These are phyloP conservation scores for Trypethelium eluteriae DNA, from an alignment of 495 filamentous ascomycete species.

Conservation along the genomic window DNA sequence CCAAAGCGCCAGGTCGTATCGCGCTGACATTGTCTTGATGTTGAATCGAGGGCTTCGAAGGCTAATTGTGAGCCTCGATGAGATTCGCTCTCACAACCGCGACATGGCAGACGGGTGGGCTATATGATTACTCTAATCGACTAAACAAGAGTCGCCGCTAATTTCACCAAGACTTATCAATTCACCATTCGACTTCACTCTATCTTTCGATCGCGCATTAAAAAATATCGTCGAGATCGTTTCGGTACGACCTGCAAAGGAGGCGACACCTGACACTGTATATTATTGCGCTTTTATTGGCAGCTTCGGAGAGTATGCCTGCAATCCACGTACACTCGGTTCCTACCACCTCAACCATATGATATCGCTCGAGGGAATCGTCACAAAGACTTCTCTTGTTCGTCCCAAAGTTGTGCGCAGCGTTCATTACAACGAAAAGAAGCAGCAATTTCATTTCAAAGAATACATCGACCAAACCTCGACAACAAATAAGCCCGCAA, in stretches of 20 bases:
- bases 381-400: conserved; percentile 90
- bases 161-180: conserved; percentile 54
- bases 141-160: not conserved
- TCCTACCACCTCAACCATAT: conserved; percentile 87
- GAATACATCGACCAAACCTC: conserved; percentile 95
- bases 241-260: conserved; percentile 53
- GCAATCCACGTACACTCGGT: conserved; percentile 87
- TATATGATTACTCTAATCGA: not conserved
- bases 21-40: conserved; percentile 85
- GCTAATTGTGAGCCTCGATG: conserved; percentile 78
- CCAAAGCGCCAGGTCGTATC: conserved; percentile 60
- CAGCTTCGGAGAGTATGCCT: conserved; percentile 88
- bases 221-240: conserved; percentile 78
- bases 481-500: conserved; percentile 78
- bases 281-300: conserved; percentile 95
- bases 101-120: conserved; percentile 76
- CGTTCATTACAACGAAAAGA: conserved; percentile 86
- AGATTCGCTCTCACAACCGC: conserved; percentile 81
- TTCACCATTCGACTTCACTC: conserved; percentile 76
- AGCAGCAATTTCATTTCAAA: conserved; percentile 71
- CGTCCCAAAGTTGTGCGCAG: conserved; percentile 95
- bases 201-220: conserved; percentile 81
- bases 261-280: conserved; percentile 55
- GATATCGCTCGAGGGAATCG: conserved; percentile 96
- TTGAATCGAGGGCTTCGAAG: conserved; percentile 76